phyloP scores from a whole-genome alignment of 23 red algal species.

The Chondrus crispus region DNA sequence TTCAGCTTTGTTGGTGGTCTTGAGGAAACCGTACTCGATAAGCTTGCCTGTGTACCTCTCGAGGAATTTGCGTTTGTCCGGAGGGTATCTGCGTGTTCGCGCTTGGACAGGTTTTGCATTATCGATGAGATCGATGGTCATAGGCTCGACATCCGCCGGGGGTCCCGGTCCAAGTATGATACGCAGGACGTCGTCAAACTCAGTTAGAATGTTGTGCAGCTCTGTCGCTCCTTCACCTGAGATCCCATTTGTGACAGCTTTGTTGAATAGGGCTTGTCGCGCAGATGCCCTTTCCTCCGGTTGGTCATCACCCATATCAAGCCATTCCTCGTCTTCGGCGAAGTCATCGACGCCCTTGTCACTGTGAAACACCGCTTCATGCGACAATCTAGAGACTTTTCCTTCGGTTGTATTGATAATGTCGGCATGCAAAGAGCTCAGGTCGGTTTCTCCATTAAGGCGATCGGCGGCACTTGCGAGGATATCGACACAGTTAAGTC shows the following conservation, averaged over 20 bases:
- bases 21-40: background rate
- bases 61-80: background rate
- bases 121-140: background rate
- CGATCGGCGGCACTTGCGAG: background rate
- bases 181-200: constrained; percentile 19
- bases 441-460: background rate
- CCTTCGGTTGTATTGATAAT: no score
- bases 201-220: background rate
- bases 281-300: background rate
- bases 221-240: background rate
- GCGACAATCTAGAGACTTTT: background rate
- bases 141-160: constrained; percentile 7
- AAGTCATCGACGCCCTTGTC: background rate
- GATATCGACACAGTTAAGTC: background rate
- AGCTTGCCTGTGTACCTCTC: background rate
- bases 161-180: background rate
- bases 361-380: background rate
- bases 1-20: background rate
- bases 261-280: background rate
- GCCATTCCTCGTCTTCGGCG: background rate
- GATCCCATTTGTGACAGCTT: background rate
- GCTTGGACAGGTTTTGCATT: background rate
- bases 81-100: background rate
- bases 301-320: background rate
- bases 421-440: no score